These are phyloP conservation scores for Zygosaccharomyces siamensis DNA, from an alignment of 805 yeast species.

Conservation along the genomic window DNA sequence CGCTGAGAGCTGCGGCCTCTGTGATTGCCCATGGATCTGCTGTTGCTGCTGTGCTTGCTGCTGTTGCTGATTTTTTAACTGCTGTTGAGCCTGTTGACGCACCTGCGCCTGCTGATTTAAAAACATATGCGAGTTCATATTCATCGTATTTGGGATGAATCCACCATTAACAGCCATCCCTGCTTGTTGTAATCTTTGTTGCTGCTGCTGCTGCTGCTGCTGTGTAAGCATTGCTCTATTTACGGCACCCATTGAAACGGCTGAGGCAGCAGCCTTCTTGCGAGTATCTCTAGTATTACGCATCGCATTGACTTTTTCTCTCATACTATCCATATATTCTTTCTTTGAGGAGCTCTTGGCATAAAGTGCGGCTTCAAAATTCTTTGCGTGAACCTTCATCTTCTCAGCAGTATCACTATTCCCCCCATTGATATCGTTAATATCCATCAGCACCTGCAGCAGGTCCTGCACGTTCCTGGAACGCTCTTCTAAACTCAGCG, in stretches of 20 bases:
- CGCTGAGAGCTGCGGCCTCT: constrained; percentile 25
- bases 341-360: constrained; percentile 52
- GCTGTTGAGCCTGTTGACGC: constrained; percentile 48
- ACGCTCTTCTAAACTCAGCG: constrained; percentile 31
- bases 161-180: constrained; percentile 21
- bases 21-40: constrained; percentile 16
- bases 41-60: constrained; percentile 27
- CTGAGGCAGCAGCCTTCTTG: constrained; percentile 22
- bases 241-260: constrained; percentile 28
- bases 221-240: constrained; percentile 18
- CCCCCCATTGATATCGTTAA: constrained; percentile 36
- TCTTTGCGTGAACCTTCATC: constrained; percentile 56
- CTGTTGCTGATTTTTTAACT: constrained; percentile 32
- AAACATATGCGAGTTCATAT: constrained; percentile 37
- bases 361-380: constrained; percentile 64
- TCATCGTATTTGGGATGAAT: constrained; percentile 19
- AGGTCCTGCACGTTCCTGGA: constrained; percentile 33
- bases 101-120: constrained; percentile 49
- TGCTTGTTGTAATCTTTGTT: constrained; percentile 29
- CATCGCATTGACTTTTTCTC: constrained; percentile 41
- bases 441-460: constrained; percentile 33
- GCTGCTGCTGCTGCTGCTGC: constrained; percentile 28
- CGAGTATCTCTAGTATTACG: constrained; percentile 33
- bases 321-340: constrained; percentile 50
- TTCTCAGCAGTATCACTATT: constrained; percentile 37